These are phyloP conservation scores for Endoconidiophora laricicola DNA, from an alignment of 2,329 filamentous ascomycete species.

Conservation along the genomic window DNA sequence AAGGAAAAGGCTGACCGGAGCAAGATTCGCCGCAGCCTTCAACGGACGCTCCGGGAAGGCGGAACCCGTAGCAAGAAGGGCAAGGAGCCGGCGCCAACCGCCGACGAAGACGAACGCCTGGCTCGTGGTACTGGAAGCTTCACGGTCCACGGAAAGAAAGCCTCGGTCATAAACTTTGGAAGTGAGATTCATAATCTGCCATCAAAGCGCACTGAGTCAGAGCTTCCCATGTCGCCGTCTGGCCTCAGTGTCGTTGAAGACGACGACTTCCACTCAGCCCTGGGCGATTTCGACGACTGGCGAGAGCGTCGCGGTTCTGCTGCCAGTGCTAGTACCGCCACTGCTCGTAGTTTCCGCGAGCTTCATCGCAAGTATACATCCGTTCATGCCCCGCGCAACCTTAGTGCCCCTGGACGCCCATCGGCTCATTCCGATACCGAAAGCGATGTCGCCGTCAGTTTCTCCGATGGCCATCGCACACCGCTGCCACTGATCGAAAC, in stretches of 20 bases:
- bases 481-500: constrained; percentile 36
- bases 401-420: constrained; percentile 22
- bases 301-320: constrained; percentile 42
- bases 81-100: constrained; percentile 36
- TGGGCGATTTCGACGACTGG: constrained; percentile 27
- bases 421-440: constrained; percentile 39
- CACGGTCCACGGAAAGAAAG: constrained; percentile 94
- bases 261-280: constrained; percentile 37
- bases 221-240: constrained; percentile 21
- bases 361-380: constrained; percentile 43
- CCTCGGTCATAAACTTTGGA: constrained; percentile 90
- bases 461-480: constrained; percentile 40
- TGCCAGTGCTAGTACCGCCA: constrained; percentile 49
- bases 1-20: constrained; percentile 39
- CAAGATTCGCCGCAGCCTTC: constrained; percentile 69
- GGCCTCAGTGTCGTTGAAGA: constrained; percentile 21
- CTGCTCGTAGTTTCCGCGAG: constrained; percentile 47
- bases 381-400: constrained; percentile 29
- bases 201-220: constrained; percentile 37
- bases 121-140: constrained; percentile 73
- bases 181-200: constrained; percentile 71
- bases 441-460: constrained; percentile 42
- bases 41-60: constrained; percentile 75
- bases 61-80: constrained; percentile 57
- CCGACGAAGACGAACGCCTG: constrained; percentile 46